These are phyloP conservation scores for Colletotrichum sp. DNA, from an alignment of 2,329 filamentous ascomycete genomes.

Conservation along the genomic window DNA sequence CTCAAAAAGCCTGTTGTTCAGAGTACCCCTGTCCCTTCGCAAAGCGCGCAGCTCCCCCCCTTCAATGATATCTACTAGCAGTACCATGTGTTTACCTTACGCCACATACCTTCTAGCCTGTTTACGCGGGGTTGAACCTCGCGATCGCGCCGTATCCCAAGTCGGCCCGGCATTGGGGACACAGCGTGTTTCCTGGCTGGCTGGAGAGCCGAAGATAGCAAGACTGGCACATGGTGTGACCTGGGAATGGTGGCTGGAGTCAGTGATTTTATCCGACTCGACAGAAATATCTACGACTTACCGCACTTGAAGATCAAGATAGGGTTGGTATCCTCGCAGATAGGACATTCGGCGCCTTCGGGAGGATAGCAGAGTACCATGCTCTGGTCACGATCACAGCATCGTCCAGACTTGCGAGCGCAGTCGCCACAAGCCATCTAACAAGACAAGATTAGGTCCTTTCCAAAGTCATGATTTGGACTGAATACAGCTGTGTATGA, in stretches of 20 bases:
- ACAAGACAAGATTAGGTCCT: background rate
- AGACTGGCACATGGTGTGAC: background rate
- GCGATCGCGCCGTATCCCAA: background rate
- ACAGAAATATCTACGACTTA: background rate
- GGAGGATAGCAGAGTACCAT: background rate
- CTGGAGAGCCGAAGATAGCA: background rate
- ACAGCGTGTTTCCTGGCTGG: background rate
- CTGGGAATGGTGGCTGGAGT: background rate
- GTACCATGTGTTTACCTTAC: background rate
- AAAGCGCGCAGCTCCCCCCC: background rate
- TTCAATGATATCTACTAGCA: background rate
- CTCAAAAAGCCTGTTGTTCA: background rate
- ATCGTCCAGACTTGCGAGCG: background rate
- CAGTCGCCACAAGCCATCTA: background rate
- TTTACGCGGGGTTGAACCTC: background rate
- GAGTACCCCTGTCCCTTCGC: background rate
- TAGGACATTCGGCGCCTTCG: background rate
- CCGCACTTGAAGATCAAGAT: background rate
- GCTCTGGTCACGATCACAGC: background rate
- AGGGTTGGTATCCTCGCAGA: background rate
- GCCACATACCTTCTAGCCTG: background rate
- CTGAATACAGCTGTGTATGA: too few relatives aligned
- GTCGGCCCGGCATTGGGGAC: background rate
- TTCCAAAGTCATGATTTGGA: background rate
- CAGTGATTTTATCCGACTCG: background rate